Evolutionary conservation across 2,329 filamentous ascomycete genomes (phyloP), one percentile per base, ranked within the genome.

Genomic region (Thermoascus crustaceus): DNA sequence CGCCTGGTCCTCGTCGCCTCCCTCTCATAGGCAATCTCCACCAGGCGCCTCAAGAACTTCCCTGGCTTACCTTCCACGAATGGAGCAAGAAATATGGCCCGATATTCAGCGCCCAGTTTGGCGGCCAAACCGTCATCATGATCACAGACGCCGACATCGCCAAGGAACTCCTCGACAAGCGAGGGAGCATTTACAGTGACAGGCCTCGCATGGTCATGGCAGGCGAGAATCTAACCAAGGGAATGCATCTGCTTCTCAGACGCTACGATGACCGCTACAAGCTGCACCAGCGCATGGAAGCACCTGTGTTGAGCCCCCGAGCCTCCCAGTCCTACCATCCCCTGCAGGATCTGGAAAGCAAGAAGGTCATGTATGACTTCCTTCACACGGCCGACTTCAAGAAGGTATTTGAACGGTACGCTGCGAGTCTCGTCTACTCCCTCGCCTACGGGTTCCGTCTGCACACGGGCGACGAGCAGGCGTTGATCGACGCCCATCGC

Each of bases 131-230:
- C 11, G 43, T 59, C 4, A 53, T 63, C 10, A 35, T 54, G 54
- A 61, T 76, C 38, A 68, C 69, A 37, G 67, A 70, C 22, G 66
- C 68, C 0, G 67, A 66, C 55, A 57, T 63, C 1, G 71, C 72
- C 0, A 69, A 67, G 24, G 72, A 75, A 13, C 55, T 76, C n/a
- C 67, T 76, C 37, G 70, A 73, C 40, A 72, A 71, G 45, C 66
- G 67, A 25, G 67, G 68, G 0, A 61, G 62, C n/a, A 61, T 70
- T 30, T 75, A 74, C 46, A 66, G 68, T 1, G 67, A 66, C 1
- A 62, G 69, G 1, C 72, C 72, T 1, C 61, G 67, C 10, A 69
- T 67, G 67, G 58, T 66, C 20, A 67, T 63, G 41, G 72, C 61
- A 32, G 67, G 60, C 30, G 71, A 67, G 45, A 54, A 71, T 10